phyloP scores from a whole-genome alignment of 148 eudicot genomes.

The Vaccinium macrocarpon region DNA sequence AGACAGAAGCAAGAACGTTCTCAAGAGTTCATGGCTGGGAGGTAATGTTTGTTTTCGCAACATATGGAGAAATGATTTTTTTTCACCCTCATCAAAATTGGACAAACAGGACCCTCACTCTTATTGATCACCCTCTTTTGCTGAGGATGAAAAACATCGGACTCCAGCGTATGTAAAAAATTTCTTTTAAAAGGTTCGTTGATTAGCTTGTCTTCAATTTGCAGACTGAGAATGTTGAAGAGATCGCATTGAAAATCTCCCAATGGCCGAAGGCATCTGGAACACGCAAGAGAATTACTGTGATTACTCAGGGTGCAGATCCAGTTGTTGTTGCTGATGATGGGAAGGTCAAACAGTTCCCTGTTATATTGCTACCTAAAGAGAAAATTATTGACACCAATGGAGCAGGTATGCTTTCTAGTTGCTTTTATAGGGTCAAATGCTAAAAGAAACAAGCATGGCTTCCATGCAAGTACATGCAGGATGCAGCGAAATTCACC shows the following conservation, averaged over 20 bases:
- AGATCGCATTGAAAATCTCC: constrained; percentile 83
- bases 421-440: neutral
- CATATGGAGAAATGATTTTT: too few species aligned
- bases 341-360: constrained; percentile 68
- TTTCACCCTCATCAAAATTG: too few species aligned
- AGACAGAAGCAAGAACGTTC: constrained; percentile 89
- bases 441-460: neutral
- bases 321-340: constrained; percentile 91
- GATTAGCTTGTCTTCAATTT: neutral
- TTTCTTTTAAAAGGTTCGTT: too few species aligned
- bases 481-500: too few species aligned
- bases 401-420: constrained; percentile 70
- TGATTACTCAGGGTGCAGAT: constrained; percentile 95
- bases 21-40: constrained; percentile 95
- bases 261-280: constrained; percentile 89
- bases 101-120: too few species aligned
- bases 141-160: too few species aligned
- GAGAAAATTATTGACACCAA: constrained; percentile 95
- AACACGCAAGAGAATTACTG: constrained; percentile 79
- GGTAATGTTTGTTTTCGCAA: constrained; percentile 42
- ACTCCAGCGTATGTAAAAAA: too few species aligned
- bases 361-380: constrained; percentile 67
- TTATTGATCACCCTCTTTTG: too few species aligned
- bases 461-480: neutral
- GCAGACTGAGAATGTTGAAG: constrained; percentile 94